phyloP scores from a whole-genome alignment of 169 alveolate species.

The Besnoitia besnoiti region DNA sequence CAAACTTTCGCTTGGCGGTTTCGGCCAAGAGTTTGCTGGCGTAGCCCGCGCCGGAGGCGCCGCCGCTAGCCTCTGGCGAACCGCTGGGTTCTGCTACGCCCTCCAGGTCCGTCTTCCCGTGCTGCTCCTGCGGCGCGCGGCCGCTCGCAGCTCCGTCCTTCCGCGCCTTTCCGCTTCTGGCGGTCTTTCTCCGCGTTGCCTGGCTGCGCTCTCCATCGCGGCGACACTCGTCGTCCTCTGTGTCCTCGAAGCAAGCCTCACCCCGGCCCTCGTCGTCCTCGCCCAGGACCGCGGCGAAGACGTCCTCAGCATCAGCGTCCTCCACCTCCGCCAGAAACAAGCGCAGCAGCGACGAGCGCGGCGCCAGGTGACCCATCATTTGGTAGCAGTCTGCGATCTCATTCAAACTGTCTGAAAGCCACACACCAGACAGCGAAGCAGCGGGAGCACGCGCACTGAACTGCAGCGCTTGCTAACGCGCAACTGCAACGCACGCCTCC shows the following conservation, averaged over 20 bases:
- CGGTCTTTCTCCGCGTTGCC: background rate
- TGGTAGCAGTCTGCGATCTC: constrained; percentile 26
- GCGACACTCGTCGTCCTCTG: background rate
- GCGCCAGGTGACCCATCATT: constrained; percentile 7
- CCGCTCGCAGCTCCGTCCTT: background rate
- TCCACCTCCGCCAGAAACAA: background rate
- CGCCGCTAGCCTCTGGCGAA: background rate
- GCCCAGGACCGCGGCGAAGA: background rate
- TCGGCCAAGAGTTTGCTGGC: background rate
- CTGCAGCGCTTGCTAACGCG: no score
- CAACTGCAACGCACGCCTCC: no score
- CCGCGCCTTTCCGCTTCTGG: background rate
- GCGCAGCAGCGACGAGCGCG: constrained; percentile 10
- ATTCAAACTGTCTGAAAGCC: constrained; percentile 4
- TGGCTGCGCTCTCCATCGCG: background rate
- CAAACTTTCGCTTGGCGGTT: background rate
- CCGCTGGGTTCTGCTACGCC: background rate
- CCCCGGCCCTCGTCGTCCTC: background rate
- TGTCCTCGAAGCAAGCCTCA: background rate
- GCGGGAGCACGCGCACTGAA: no score
- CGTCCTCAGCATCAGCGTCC: background rate
- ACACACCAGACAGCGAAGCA: background rate
- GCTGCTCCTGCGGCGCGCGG: background rate
- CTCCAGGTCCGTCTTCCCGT: background rate
- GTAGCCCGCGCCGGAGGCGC: background rate